Percentiles rank a stretch among this genome's conserved stretches.
phyloP scores from a whole-genome alignment of 257 asterid species.

The Fraxinus quadrangulata region DNA sequence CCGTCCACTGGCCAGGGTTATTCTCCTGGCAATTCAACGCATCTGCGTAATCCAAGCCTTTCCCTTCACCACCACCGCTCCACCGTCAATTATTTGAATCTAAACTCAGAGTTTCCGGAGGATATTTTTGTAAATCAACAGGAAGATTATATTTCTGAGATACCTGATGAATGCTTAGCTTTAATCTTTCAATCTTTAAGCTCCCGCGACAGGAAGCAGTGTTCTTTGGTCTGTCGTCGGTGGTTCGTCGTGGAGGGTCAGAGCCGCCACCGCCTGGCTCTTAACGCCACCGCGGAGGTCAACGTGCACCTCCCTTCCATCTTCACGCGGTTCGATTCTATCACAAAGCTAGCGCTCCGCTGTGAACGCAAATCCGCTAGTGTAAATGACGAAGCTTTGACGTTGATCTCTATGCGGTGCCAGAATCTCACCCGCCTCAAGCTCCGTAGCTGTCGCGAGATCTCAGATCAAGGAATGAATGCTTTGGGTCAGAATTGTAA shows the following conservation, averaged over 20 bases:
- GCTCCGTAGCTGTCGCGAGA: constrained; percentile 79
- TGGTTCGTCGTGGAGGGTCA: constrained; percentile 74
- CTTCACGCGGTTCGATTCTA: constrained; percentile 66
- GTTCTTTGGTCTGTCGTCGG: constrained; percentile 67
- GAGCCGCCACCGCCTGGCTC: constrained; percentile 71
- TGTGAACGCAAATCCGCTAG: constrained; percentile 71
- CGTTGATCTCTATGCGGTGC: constrained; percentile 40
- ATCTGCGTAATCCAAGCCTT: constrained; percentile 18
- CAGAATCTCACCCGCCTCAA: constrained; percentile 62
- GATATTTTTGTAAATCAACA: constrained; percentile 25
- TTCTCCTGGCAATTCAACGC: constrained; percentile 27
- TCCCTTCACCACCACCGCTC: constrained; percentile 24
- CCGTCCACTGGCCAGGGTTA: constrained; percentile 29
- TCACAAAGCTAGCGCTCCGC: constrained; percentile 70
- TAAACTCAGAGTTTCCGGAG: constrained; percentile 2
- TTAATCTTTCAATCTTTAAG: constrained; percentile 61
- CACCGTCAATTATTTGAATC: constrained; percentile 9
- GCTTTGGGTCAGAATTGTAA: constrained; percentile 61
- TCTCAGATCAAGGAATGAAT: constrained; percentile 69
- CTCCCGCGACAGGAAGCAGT: constrained; percentile 66
- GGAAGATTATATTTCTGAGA: constrained; percentile 48
- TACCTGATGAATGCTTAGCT: constrained; percentile 83
- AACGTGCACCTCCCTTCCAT: constrained; percentile 38
- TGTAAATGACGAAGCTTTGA: constrained; percentile 58
- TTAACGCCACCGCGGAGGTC: constrained; percentile 50